phyloP scores from a whole-genome alignment of 2,329 filamentous ascomycete species.

The Ophioceras dolichostomum region DNA sequence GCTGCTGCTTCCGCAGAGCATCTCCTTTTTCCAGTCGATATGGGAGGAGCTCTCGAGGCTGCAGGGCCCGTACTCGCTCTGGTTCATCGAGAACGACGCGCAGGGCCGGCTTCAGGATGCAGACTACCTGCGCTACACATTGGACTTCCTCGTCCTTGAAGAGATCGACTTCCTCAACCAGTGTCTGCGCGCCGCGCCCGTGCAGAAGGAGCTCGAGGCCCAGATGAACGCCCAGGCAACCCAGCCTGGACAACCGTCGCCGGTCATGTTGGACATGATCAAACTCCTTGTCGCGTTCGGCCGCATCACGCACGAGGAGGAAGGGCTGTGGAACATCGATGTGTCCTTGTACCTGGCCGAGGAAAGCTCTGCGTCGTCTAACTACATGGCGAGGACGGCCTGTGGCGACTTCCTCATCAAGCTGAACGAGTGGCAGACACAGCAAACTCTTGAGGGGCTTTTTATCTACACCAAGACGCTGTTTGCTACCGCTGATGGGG shows the following conservation, averaged over 20 bases:
- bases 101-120: conserved; percentile 84
- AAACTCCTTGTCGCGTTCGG: conserved; percentile 75
- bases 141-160: conserved; percentile 88
- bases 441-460: conserved; percentile 64
- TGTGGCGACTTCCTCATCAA: conserved; percentile 89
- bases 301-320: conserved; percentile 84
- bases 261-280: conserved; percentile 83
- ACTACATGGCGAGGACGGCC: conserved; percentile 89
- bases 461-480: conserved; percentile 64
- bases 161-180: conserved; percentile 92
- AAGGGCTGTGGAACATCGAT: conserved; percentile 93
- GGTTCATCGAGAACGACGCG: conserved; percentile 76
- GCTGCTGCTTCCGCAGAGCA: conserved; percentile 71
- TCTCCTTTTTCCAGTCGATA: conserved; percentile 69
- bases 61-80: conserved; percentile 60
- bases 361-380: conserved; percentile 86
- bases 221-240: conserved; percentile 55
- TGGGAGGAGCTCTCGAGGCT: conserved; percentile 79
- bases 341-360: conserved; percentile 92
- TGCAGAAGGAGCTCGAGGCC: conserved; percentile 77
- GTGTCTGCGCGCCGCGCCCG: conserved; percentile 75
- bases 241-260: conserved; percentile 50
- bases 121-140: conserved; percentile 83
- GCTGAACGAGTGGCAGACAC: conserved; percentile 77
- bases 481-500: conserved; percentile 42